Percentiles rank a stretch among this genome's conserved stretches.
These are phyloP conservation scores for Pseudozyma tsukubaensis DNA, from an alignment of 1,284 basidiomycete genomes.

Conservation along the genomic window DNA sequence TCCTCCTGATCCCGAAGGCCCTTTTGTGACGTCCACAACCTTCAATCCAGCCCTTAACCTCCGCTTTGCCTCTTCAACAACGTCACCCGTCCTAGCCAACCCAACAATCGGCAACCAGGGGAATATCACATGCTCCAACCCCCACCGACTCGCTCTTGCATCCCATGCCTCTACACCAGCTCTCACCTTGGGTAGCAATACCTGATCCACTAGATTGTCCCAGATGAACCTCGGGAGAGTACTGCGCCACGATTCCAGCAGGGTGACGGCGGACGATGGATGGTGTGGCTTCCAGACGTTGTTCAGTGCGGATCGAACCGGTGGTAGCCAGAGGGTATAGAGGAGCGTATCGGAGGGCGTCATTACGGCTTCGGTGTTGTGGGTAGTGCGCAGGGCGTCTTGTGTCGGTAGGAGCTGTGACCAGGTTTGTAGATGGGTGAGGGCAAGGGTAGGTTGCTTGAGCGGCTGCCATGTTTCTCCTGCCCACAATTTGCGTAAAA, in stretches of 20 bases:
- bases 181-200: constrained; percentile 89
- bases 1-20: constrained; percentile 7
- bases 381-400: not conserved
- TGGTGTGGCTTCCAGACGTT: constrained; percentile 85
- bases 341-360: constrained; percentile 92
- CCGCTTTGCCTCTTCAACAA: constrained; percentile 85
- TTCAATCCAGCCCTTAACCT: constrained; percentile 84
- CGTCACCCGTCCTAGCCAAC: constrained; percentile 77
- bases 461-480: constrained; percentile 77
- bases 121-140: constrained; percentile 84
- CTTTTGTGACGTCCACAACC: constrained; percentile 73
- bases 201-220: constrained; percentile 95
- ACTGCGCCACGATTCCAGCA: constrained; percentile 88
- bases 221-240: constrained; percentile 89
- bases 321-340: constrained; percentile 94
- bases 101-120: constrained; percentile 91
- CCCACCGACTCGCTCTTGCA: constrained; percentile 31
- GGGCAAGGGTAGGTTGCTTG: constrained; percentile 75
- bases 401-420: constrained; percentile 75
- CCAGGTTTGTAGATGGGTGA: constrained; percentile 76
- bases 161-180: constrained; percentile 83
- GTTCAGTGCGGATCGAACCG: constrained; percentile 79
- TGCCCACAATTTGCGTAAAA: constrained; percentile 76
- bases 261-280: constrained; percentile 79
- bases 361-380: constrained; percentile 73